A percentile compares a stretch with the other conserved stretches of the same genome.
phyloP scores from a whole-genome alignment of 2,329 filamentous ascomycete species.

The Parastagonospora nodorum region DNA sequence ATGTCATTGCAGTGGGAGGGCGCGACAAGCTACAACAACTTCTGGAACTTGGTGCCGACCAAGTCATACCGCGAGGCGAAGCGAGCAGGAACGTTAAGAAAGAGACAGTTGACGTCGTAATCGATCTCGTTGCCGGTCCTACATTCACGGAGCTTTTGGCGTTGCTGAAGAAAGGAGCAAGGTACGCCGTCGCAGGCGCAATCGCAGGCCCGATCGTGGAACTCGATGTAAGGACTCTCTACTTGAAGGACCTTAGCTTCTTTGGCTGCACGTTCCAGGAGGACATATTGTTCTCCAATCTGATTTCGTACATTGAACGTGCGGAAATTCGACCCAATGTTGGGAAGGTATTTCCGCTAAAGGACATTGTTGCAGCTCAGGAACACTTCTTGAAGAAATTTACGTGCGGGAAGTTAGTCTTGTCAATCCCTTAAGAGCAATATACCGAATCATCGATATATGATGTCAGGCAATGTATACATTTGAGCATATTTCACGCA shows the following conservation, averaged over 20 bases:
- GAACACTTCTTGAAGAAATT: conserved; percentile 10
- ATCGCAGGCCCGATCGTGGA: conserved; percentile 15
- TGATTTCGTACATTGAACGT: conserved; percentile 13
- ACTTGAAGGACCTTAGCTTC: conserved; percentile 16
- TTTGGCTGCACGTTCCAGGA: conserved; percentile 17
- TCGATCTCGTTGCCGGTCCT: conserved; percentile 14
- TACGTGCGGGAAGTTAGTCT: conserved; percentile 9
- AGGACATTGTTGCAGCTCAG: conserved; percentile 12
- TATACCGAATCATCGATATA: not conserved
- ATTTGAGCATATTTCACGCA: too few species aligned
- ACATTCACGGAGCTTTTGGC: conserved; percentile 9
- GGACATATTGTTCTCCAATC: conserved; percentile 11
- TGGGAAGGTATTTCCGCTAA: conserved; percentile 9
- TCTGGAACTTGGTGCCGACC: conserved; percentile 6
- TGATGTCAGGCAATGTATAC: not conserved
- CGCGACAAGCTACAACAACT: conserved; percentile 4
- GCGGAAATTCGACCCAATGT: conserved; percentile 14
- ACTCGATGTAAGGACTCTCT: conserved; percentile 12
- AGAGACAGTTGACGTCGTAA: conserved; percentile 6
- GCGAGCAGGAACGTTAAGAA: conserved; percentile 4
- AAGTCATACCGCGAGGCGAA: conserved; percentile 4
- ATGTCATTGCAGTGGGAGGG: conserved; percentile 9
- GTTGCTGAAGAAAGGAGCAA: conserved; percentile 13
- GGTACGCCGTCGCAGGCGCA: conserved; percentile 13
- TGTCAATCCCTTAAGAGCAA: not conserved